These are phyloP conservation scores for Aspergillus panamensis DNA, from an alignment of 495 filamentous ascomycete genomes.

Conservation along the genomic window DNA sequence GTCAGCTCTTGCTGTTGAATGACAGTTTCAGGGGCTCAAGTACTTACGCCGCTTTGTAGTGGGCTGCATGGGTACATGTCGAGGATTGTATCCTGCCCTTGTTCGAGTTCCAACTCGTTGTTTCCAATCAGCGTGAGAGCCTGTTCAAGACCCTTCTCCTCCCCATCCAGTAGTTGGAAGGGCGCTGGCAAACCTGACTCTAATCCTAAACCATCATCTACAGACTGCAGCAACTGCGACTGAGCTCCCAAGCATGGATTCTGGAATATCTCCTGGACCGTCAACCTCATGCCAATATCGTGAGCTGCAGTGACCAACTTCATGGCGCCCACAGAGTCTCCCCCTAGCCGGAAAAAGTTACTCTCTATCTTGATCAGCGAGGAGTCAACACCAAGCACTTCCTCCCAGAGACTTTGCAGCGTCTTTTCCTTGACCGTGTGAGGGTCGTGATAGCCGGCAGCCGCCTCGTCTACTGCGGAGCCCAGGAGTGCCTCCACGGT, in stretches of 20 bases:
- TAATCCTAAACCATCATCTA: neutral
- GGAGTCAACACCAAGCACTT: neutral
- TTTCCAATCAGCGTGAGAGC: neutral
- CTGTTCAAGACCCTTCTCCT: neutral
- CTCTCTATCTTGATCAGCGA: conserved; percentile 18
- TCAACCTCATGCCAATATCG: conserved; percentile 14
- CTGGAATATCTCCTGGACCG: conserved; percentile 21
- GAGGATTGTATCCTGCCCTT: conserved; percentile 34
- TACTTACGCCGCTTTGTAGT: conserved; percentile 59
- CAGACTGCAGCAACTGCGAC: neutral
- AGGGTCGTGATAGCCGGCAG: too few relatives aligned
- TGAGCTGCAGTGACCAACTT: conserved; percentile 33
- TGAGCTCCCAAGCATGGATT: neutral
- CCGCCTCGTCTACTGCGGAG: too few relatives aligned
- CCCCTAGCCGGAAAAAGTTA: conserved; percentile 52
- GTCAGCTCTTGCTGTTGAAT: too few relatives aligned
- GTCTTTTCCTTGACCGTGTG: too few relatives aligned
- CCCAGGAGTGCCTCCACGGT: too few relatives aligned
- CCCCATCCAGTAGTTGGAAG: neutral
- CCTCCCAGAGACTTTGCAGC: conserved; percentile 12
- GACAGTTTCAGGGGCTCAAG: too few relatives aligned
- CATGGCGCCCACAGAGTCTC: conserved; percentile 53
- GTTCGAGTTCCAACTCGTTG: neutral
- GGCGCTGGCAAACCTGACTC: neutral
- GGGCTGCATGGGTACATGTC: conserved; percentile 61